Evolutionary conservation across 441 rosid species (phyloP).

Genomic region (Corymbia citriodora): DNA sequence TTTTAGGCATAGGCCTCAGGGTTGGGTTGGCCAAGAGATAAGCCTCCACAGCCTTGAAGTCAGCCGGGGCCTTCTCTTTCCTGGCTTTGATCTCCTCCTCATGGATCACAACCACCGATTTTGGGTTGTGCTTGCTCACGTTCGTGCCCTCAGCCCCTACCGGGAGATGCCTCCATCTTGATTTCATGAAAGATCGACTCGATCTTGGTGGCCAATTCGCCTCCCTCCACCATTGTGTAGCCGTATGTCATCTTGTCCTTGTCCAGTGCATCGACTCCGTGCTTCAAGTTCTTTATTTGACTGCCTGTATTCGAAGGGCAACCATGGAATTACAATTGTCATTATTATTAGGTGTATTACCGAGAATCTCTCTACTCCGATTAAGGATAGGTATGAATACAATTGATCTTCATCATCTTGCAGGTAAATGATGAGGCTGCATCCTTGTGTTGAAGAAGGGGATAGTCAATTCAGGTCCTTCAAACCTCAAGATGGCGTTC

Average conservation of each 20-base stretch:
- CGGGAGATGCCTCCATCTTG: not conserved
- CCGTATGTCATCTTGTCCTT: not conserved
- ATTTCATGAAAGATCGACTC: not conserved
- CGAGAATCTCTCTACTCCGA: not conserved
- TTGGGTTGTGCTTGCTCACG: constrained; percentile 1
- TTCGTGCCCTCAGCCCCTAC: not conserved
- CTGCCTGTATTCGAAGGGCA: not conserved
- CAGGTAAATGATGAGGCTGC: not conserved
- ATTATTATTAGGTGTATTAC: not conserved
- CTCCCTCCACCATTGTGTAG: not conserved
- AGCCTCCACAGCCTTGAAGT: constrained; percentile 3
- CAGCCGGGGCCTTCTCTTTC: constrained; percentile 4
- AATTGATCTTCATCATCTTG: not conserved
- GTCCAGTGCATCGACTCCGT: not conserved
- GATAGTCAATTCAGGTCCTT: not conserved
- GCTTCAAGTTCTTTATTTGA: not conserved
- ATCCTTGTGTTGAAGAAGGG: not conserved
- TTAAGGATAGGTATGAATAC: not conserved
- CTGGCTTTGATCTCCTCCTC: not conserved
- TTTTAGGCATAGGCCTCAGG: not conserved
- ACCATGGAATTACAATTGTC: not conserved
- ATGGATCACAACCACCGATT: not conserved
- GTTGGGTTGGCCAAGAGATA: constrained; percentile 1
- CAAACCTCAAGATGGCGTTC: not conserved
- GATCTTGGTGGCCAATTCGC: not conserved